Evolutionary conservation across 257 asterid genomes (phyloP), one percentile per base, ranked within the genome.

Genomic region (Solanum pimpinellifolium): DNA sequence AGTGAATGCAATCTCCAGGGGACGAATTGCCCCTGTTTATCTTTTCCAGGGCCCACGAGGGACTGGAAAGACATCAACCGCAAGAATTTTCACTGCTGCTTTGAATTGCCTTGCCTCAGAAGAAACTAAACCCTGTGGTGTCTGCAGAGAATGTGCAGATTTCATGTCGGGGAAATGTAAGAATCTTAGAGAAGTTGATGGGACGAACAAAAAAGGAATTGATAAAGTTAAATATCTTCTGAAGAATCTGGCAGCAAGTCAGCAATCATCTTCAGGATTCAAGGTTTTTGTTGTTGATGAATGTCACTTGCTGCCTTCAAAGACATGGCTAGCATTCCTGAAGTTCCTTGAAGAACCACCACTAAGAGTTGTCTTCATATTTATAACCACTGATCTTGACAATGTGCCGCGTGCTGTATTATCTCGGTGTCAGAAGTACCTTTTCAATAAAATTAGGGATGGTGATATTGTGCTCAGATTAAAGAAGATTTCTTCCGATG

Each of bases 11-110:
- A 86, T 97, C 89, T 92, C 97, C 46, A 93, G 93, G 83, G 90
- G 94, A 85, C 90, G 96, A 88, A 92, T 95, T 87, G 94, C 97
- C 85, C 98, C 99, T 0, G 93, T 96, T 87, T 96, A 95, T 90
- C 98, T 97, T 82, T 93, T 97, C 90, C 99, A 96, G 86, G 99
- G 99, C 87, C 99, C 98, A 11, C 99, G 98, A 29, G 99, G 99
- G 77, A 97, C 97, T 6, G 99, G 99, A 65, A 97, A 97, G 89
- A 94, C 97, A 73, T 95, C 98, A 88, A 92, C 96, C 1, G 98
- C 98, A 9, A 90, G 98, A 82, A 95, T 97, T 59, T 94, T 96
- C 76, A 93, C 97, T 59, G 98, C 96, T 33, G 98, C 99, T 86
- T 88, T 97, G 87, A 97, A 95, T 93, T 97, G 99, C 93, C 94